Base-by-base conservation (phyloP, 1,284 basidiomycete species). In the Ganoderma multipileum region DNA sequence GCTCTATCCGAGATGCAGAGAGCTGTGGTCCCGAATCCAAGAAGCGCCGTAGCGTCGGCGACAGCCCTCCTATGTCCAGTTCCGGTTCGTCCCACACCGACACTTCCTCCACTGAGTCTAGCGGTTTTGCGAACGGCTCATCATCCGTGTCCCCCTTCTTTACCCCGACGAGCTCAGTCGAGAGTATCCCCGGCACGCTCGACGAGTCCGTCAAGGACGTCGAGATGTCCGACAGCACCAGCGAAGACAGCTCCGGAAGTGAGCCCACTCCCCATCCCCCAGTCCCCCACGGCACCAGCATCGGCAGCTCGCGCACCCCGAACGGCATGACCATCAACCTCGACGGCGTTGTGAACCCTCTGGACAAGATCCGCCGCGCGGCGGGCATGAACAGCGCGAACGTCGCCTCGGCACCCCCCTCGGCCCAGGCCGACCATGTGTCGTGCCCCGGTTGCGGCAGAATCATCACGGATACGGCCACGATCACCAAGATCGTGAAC, bases 381-480 rank as follows among this genome's bases (percentile, higher is more conserved):
- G 65, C 67, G 70, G 69, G 72, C 33, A 55, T 66, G 54, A 75
- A 69, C 67, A 68, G 66, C 44, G 73, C 74, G 60, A 78, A 74
- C 59, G 78, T 82, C 16, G 57, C 77, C n/a, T 84, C 86, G 8
- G 82, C 84, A 2, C 83, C 84, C 6, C 74, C 84, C 14, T 83
- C 85, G 3, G 77, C 82, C 6, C 78, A 80, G 67, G 54, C 72
- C 42, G 82, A 86, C 64, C 78, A 81, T 71, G 75, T 81, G 75
- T 74, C 77, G 23, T 88, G 88, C 72, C 85, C 87, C 7, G 81
- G 81, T 23, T 88, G 88, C 74, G 84, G 86, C 71, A 84, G 81
- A 71, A 65, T 76, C 7, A 79, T 85, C 71, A 81, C 80, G 50
- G 84, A 85, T 68, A 74, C 75, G 57, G 71, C 77, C 39, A 79